Base-by-base conservation (phyloP, 306 rosid species). In the Benincasa hispida region DNA sequence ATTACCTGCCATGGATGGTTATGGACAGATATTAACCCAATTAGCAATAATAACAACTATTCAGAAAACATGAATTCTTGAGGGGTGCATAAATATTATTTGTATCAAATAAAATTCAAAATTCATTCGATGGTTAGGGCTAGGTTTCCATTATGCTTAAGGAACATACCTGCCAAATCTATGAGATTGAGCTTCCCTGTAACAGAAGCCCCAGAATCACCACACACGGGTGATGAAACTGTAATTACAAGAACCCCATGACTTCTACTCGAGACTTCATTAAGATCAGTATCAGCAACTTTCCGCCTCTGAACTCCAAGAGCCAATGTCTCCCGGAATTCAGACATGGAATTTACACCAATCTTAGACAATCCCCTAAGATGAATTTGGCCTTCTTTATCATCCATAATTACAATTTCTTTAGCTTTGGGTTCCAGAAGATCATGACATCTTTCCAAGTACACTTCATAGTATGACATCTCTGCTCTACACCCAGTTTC, bases 251-350 rank as follows among this genome's bases (percentile, higher is more conserved):
- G 92, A 69, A 94, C 96, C 56, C 92, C 97, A 74, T 94, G 99
- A 81, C 97, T 94, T 83, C 99, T 88, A 79, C 97, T 94, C 2
- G 99, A 94, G 75, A 94, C 93, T 75, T 94, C 97, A 56, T 92
- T 94, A 79, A 94, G 92, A 70, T 87, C 85, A 0, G 96, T 94
- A 82, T 94, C 97, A 2, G 99, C 95, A 3, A 85, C 83, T 83
- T 90, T 94, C 50, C 99, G 83, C 58, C 93, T 84, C 83, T 83
- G 95, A 80, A 92, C 79, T 34, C 93, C 97, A 4, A 87, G 47
- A 45, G 89, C 82, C 79, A 89, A 88, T 7, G 74, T 83, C 72
- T 89, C 92, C 54, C 79, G 76, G 78, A 94, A 92, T 28, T 92
- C 95, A 13, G 83, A 74, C 89, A 92, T 87, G 19, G 92, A 86